phyloP scores from a whole-genome alignment of 495 filamentous ascomycete species.

The Letharia columbiana region DNA sequence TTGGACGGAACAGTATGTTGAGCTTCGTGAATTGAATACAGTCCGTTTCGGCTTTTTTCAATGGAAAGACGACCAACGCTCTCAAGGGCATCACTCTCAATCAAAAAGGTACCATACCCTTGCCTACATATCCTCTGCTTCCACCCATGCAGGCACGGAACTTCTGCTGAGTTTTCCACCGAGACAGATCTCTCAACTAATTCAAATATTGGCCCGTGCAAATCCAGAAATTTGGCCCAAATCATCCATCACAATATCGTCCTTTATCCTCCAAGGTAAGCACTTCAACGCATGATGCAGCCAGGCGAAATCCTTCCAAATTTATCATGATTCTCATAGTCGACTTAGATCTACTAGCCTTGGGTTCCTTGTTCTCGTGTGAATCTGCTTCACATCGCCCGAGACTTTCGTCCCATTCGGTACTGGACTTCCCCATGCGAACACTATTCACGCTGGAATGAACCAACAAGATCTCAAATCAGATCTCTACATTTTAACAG shows the following conservation, averaged over 20 bases:
- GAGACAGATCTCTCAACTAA: background rate
- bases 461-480: background rate
- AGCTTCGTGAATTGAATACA: background rate
- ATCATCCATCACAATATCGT: background rate
- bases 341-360: background rate
- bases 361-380: constrained; percentile 3
- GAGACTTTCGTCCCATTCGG: constrained; percentile 6
- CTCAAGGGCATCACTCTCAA: background rate
- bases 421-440: background rate
- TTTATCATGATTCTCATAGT: constrained; percentile 8
- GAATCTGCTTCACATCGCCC: constrained; percentile 8
- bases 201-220: background rate
- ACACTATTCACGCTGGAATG: background rate
- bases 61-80: background rate
- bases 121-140: background rate
- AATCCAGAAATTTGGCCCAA: background rate
- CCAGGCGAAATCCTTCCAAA: constrained; percentile 4
- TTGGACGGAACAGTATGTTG: background rate
- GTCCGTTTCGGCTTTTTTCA: background rate
- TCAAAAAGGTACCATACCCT: background rate
- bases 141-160: background rate
- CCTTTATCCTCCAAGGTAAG: constrained; percentile 7
- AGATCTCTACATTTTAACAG: background rate
- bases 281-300: constrained; percentile 4
- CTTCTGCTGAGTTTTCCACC: background rate